Evolutionary conservation across 202 grass and related monocot genomes (phyloP).

Genomic region (Schoenoplectus tabernaemontani): DNA sequence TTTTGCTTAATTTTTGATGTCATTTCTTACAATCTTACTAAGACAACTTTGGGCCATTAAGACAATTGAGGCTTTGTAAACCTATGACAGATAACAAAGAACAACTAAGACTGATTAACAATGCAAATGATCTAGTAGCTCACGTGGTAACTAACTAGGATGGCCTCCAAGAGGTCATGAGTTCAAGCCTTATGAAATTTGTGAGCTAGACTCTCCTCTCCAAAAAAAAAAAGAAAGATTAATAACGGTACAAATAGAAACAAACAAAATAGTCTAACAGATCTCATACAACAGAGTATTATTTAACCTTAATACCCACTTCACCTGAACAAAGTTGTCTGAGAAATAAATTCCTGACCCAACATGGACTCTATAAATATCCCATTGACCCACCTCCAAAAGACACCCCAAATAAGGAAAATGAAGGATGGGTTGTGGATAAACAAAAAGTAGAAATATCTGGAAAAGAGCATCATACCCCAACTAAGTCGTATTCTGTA

Average conservation of each 20-base stretch:
- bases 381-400: neutral
- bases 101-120: neutral
- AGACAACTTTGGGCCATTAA: neutral
- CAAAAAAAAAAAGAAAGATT: too few species aligned
- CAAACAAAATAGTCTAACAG: neutral
- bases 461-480: neutral
- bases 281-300: neutral
- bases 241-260: neutral
- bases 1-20: neutral
- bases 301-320: neutral
- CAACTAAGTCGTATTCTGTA: neutral
- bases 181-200: too few species aligned
- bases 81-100: neutral
- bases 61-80: too few species aligned
- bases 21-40: neutral
- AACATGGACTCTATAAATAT: neutral
- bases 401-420: neutral
- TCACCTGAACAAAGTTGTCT: neutral
- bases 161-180: too few species aligned
- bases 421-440: neutral
- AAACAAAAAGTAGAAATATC: neutral
- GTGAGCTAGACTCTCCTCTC: too few species aligned
- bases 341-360: neutral
- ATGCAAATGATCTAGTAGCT: too few species aligned
- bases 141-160: too few species aligned